These are phyloP conservation scores for Cystoderma amianthinum DNA, from an alignment of 768 basidiomycete genomes.

Conservation along the genomic window DNA sequence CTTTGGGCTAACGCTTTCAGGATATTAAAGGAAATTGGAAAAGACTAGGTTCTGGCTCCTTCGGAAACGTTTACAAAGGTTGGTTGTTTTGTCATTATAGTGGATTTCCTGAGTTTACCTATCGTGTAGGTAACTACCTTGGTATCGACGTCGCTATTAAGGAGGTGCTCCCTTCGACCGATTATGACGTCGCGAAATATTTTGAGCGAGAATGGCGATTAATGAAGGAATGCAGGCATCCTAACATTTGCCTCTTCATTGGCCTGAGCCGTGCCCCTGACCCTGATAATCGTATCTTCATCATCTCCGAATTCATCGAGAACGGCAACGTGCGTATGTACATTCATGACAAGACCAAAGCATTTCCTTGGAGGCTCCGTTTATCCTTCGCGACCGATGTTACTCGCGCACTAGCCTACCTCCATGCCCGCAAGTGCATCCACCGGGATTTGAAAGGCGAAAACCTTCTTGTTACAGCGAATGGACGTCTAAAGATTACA, in stretches of 20 bases:
- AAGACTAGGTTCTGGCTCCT: slow-evolving; percentile 87
- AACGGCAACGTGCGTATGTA: slow-evolving; percentile 87
- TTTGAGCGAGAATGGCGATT: slow-evolving; percentile 98
- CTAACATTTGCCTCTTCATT: slow-evolving; percentile 90
- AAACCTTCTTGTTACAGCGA: slow-evolving; percentile 91
- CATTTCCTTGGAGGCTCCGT: slow-evolving; percentile 90
- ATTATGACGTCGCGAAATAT: slow-evolving; percentile 95
- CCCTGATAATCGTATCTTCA: slow-evolving; percentile 83
- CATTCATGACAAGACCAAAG: slow-evolving; percentile 77
- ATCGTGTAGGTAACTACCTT: slow-evolving; percentile 69
- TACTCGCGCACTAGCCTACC: slow-evolving; percentile 90
- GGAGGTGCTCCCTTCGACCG: slow-evolving; percentile 86
- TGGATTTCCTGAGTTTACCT: neutral
- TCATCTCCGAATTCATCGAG: slow-evolving; percentile 92
- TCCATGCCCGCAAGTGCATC: slow-evolving; percentile 88
- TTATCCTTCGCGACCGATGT: slow-evolving; percentile 95
- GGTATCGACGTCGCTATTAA: slow-evolving; percentile 97
- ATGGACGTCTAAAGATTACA: slow-evolving; percentile 95
- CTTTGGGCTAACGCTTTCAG: too few species aligned
- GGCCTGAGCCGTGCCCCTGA: slow-evolving; percentile 79
- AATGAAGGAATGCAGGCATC: slow-evolving; percentile 93
- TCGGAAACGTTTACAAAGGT: slow-evolving; percentile 91
- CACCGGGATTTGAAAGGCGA: slow-evolving; percentile 95
- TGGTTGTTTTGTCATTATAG: neutral
- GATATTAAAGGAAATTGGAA: slow-evolving; percentile 87